A percentile compares a stretch with the other conserved stretches of the same genome.
Evolutionary conservation across 1,284 basidiomycete genomes (phyloP).

Genomic region (Sphaerobolus stellatus): DNA sequence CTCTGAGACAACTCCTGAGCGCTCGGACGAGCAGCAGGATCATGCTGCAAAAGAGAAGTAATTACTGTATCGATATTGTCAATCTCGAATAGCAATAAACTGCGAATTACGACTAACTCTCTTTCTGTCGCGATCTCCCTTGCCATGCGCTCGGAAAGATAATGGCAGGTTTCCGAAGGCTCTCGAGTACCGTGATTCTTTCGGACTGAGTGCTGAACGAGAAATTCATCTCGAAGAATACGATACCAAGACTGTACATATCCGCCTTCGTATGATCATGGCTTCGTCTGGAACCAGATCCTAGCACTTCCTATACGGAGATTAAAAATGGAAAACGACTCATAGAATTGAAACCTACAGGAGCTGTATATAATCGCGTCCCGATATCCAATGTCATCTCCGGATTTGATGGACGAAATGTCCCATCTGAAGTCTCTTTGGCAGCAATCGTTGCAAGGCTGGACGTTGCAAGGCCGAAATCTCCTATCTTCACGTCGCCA

Average conservation of each 20-base stretch:
- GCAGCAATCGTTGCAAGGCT: slow-evolving; percentile 59
- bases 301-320: slow-evolving; percentile 9
- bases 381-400: slow-evolving; percentile 86
- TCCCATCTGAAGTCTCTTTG: slow-evolving; percentile 63
- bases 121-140: slow-evolving; percentile 59
- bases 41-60: slow-evolving; percentile 79
- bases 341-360: slow-evolving; percentile 47
- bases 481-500: slow-evolving; percentile 92
- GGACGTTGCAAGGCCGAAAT: slow-evolving; percentile 90
- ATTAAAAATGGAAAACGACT: slow-evolving; percentile 37
- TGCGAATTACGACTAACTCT: slow-evolving; percentile 49
- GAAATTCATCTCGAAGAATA: slow-evolving; percentile 98
- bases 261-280: slow-evolving; percentile 81
- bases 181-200: slow-evolving; percentile 79
- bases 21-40: slow-evolving; percentile 78
- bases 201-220: slow-evolving; percentile 85
- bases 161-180: slow-evolving; percentile 70
- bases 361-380: slow-evolving; percentile 91
- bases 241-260: slow-evolving; percentile 93
- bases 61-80: slow-evolving; percentile 55
- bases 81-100: slow-evolving; percentile 14
- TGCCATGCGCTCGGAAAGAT: slow-evolving; percentile 77
- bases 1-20: slow-evolving; percentile 86
- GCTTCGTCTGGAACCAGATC: slow-evolving; percentile 35
- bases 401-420: slow-evolving; percentile 46